phyloP scores from a whole-genome alignment of 176 grass and related monocot species.

The Thinopyrum elongatum region DNA sequence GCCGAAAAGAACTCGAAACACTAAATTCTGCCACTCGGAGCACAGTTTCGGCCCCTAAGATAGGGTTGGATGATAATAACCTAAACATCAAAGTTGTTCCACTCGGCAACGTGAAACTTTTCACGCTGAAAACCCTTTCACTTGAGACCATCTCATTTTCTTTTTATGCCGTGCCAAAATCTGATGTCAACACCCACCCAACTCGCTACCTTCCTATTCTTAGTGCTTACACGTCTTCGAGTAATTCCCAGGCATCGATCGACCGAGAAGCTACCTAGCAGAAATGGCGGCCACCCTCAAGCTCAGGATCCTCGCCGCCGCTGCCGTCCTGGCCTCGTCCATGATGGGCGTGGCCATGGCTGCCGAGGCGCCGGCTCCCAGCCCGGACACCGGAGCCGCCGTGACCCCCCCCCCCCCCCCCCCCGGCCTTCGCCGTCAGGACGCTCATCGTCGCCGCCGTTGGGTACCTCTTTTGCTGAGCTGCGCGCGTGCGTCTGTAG shows the following conservation, averaged over 20 bases:
- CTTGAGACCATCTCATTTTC: no score
- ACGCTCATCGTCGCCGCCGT: slow-evolving; percentile 24
- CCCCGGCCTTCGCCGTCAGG: slow-evolving; percentile 12
- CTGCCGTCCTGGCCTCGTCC: slow-evolving; percentile 21
- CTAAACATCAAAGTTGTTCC: no score
- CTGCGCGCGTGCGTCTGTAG: background rate
- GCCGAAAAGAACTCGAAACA: no score
- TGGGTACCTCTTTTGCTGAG: slow-evolving; percentile 55
- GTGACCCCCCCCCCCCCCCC: no score
- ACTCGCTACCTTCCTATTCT: slow-evolving; percentile 12
- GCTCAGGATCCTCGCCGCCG: slow-evolving; percentile 44
- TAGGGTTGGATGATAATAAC: no score
- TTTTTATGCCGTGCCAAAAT: no score
- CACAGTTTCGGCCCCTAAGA: no score
- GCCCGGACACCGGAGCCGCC: slow-evolving; percentile 6
- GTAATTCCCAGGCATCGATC: background rate
- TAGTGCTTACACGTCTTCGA: background rate
- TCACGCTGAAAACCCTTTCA: no score
- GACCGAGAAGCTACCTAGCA: slow-evolving; percentile 21
- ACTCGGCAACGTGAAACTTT: no score
- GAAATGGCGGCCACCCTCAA: slow-evolving; percentile 46
- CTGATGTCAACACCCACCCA: no score
- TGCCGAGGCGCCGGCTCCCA: slow-evolving; percentile 26
- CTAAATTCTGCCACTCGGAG: no score
- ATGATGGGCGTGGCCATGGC: slow-evolving; percentile 21